phyloP scores from a whole-genome alignment of 2,329 filamentous ascomycete species.

The Zalaria obscura region DNA sequence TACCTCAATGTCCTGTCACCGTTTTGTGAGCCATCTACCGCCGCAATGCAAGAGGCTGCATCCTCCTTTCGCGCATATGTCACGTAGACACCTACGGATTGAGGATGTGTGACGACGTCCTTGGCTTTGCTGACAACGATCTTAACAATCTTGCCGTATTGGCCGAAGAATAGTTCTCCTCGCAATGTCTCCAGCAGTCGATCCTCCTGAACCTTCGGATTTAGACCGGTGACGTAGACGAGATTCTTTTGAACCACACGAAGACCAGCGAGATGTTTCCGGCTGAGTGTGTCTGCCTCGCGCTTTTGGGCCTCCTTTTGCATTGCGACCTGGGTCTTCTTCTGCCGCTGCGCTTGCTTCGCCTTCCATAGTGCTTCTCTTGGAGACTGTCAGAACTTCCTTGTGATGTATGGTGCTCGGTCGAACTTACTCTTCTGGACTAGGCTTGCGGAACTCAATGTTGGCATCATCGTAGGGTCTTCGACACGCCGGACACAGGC shows the following conservation, averaged over 20 bases:
- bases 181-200: conserved; percentile 81
- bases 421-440: conserved; percentile 71
- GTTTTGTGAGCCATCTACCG: conserved; percentile 85
- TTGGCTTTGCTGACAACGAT: conserved; percentile 97
- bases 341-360: conserved; percentile 67
- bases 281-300: conserved; percentile 87
- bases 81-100: conserved; percentile 95
- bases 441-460: conserved; percentile 92
- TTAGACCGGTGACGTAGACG: conserved; percentile 92
- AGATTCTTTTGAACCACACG: conserved; percentile 97
- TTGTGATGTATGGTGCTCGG: conserved; percentile 2
- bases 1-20: conserved; percentile 74
- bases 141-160: conserved; percentile 97
- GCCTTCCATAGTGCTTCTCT: conserved; percentile 44
- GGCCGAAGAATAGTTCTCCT: conserved; percentile 87
- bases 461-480: conserved; percentile 92
- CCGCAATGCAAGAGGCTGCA: conserved; percentile 75
- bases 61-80: conserved; percentile 89
- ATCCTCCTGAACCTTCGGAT: conserved; percentile 82
- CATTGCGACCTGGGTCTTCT: conserved; percentile 77
- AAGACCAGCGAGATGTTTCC: conserved; percentile 90
- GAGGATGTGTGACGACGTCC: conserved; percentile 52
- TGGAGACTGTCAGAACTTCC: neutral
- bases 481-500: conserved; percentile 91
- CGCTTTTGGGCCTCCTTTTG: conserved; percentile 95